Evolutionary conservation across 2,329 filamentous ascomycete genomes (phyloP), one percentile per base, ranked within the genome.

Genomic region (Spiromastix sp.): DNA sequence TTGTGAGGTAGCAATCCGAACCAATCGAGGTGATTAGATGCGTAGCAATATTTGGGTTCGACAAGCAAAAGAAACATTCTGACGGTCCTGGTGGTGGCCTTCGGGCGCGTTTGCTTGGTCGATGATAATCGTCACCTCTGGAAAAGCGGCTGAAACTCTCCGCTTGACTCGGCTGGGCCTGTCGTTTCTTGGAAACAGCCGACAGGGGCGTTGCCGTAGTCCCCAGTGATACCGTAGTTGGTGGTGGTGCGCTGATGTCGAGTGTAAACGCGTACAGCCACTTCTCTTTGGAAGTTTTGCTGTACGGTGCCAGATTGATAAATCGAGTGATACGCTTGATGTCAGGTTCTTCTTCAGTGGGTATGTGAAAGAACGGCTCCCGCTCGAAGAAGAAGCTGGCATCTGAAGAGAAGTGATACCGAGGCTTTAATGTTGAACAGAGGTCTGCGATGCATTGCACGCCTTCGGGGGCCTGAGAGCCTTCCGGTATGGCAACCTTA

Each of bases 41-140:
- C 1, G 80, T 81, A 34, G 83, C 81, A 29, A 91, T 67, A 41
- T 81, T 81, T 4, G 82, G 77, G 56, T 93, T 95, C 4, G 85
- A 87, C 8, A 98, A 71, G 55, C 91, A 98, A 66, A 98, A 96
- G 67, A 91, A 98, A 63, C 91, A 98, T 50, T 81, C 73, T 34
- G 80, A 79, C 2, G 85, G 85, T 0, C 79, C 77, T 9, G 79
- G 59, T 2, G 55, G 57, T 16, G 57, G 77, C 4, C 57, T 61
- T 16, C 65, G 68, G 50, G 55, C 60, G 38, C 57, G 64, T 34
- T 67, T 66, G 30, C 46, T 49, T 4, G 57, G 51, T 12, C 55
- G 55, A 49, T 38, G 60, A 50, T 46, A 50, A 29, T 52, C 28
- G 36, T 61, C 60, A 16, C 59, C 57, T 43, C 38, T 43, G 10